Evolutionary conservation across 345 rosid genomes (phyloP).

Genomic region (Populus alba): DNA sequence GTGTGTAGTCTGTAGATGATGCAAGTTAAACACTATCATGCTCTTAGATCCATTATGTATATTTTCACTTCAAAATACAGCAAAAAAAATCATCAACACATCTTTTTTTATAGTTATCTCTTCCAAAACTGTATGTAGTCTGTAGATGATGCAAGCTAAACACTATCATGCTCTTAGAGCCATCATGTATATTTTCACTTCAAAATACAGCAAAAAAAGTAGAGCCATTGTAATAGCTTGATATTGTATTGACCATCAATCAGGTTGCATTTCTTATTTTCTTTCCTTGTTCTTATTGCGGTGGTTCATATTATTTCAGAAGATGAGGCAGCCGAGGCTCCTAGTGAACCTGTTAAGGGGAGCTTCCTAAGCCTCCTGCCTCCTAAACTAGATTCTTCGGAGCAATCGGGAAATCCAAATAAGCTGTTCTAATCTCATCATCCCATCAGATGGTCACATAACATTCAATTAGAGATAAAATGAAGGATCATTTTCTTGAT

Average conservation of each 20-base stretch:
- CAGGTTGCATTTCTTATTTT: neutral
- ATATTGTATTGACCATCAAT: neutral
- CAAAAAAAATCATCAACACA: neutral
- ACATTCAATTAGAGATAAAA: constrained; percentile 1
- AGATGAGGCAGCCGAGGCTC: constrained; percentile 58
- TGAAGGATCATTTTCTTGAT: constrained; percentile 8
- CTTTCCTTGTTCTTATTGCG: neutral
- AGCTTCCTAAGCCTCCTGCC: constrained; percentile 82
- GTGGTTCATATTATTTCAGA: constrained; percentile 41
- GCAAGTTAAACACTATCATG: neutral
- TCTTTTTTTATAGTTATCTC: neutral
- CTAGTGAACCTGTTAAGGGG: constrained; percentile 59
- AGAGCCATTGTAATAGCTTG: neutral
- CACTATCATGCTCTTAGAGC: neutral
- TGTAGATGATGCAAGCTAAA: neutral
- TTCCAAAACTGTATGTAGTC: neutral
- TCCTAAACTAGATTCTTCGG: constrained; percentile 57
- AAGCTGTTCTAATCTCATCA: constrained; percentile 15
- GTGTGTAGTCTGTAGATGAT: neutral
- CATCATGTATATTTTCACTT: neutral
- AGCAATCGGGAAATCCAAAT: constrained; percentile 48
- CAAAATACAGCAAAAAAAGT: neutral
- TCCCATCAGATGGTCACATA: constrained; percentile 3
- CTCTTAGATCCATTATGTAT: neutral
- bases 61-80: neutral